Conservation (phyloP, 73 alveolate species). For the Tetrahymena malaccensis region DNA sequence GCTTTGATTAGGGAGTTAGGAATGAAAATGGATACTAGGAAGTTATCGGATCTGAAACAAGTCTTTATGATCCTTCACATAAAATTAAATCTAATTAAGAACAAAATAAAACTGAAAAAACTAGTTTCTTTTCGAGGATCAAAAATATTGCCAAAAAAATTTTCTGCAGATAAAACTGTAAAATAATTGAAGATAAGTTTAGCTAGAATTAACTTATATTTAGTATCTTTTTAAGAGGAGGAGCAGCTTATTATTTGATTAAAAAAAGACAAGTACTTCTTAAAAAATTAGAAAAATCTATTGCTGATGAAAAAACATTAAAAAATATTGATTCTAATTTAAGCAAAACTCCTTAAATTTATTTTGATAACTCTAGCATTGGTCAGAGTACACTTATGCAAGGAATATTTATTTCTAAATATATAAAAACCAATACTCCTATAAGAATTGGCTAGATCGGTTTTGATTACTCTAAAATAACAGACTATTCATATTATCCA, state of each 20-base stretch:
- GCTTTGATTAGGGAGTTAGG: background rate
- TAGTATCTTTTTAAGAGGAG: background rate
- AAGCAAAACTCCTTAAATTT: background rate
- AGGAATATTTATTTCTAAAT: background rate
- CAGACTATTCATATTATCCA: background rate
- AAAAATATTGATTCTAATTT: background rate
- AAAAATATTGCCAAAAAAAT: background rate
- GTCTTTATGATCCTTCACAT: background rate
- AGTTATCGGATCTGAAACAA: background rate
- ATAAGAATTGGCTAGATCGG: background rate
- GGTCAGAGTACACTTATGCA: background rate
- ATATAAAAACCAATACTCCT: background rate
- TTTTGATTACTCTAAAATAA: background rate
- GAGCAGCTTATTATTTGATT: background rate
- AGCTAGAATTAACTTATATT: background rate
- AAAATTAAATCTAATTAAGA: no score
- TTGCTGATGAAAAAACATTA: background rate
- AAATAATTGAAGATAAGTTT: background rate
- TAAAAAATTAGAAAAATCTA: background rate
- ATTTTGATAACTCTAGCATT: background rate
- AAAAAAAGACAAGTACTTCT: background rate
- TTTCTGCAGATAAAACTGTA: background rate
- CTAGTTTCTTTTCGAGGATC: background rate
- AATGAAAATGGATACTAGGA: background rate
- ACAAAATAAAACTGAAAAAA: background rate